Percentiles rank a stretch among this genome's conserved stretches.
Evolutionary conservation across 2,329 filamentous ascomycete genomes (phyloP).

Genomic region (Colletotrichum sp.): DNA sequence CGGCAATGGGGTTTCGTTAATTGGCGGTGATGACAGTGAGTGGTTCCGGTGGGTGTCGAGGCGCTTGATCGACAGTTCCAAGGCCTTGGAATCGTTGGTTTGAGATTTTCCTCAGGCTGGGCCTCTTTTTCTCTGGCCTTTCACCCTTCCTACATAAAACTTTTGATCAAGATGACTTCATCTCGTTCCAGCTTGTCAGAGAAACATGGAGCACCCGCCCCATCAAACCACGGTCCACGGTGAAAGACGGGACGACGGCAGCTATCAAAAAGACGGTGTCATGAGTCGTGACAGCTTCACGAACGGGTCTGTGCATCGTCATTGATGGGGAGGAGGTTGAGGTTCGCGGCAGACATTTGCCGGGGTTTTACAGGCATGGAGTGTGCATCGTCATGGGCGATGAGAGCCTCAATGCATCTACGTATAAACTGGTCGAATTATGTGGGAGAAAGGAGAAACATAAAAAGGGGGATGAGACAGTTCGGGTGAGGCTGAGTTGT

Average conservation of each 20-base stretch:
- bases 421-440: background rate
- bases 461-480: background rate
- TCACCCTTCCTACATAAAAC: background rate
- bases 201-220: background rate
- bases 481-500: background rate
- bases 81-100: background rate
- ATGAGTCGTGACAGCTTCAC: constrained; percentile 7
- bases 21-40: background rate
- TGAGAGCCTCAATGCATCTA: background rate
- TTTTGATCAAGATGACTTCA: constrained; percentile 2
- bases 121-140: background rate
- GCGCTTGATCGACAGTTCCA: background rate
- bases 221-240: background rate
- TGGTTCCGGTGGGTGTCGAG: background rate
- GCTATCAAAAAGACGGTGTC: background rate
- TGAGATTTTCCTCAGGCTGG: background rate
- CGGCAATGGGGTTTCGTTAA: background rate
- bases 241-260: background rate
- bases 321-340: background rate
- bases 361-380: background rate
- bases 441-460: background rate
- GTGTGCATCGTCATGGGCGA: background rate
- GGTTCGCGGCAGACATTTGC: background rate
- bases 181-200: background rate
- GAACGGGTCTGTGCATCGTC: background rate